Conservation (phyloP, 1,139 yeast species). For the Yamadazyma diospyri region DNA sequence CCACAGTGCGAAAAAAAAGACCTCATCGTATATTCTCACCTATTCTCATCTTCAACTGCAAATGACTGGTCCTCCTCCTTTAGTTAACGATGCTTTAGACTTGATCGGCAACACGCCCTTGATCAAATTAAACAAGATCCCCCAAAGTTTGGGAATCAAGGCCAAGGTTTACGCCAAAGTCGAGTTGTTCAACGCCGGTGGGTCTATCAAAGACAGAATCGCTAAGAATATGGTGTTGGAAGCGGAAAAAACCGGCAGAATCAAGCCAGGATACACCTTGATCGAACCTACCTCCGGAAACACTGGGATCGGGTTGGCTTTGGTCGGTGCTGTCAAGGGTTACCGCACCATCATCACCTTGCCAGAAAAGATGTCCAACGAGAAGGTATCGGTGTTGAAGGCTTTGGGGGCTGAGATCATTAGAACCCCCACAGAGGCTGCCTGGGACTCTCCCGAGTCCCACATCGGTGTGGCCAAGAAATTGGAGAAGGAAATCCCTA, state of each 20-base stretch:
- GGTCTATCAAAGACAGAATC: conserved; percentile 67
- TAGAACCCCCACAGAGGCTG: conserved; percentile 91
- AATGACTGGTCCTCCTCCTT: conserved; percentile 32
- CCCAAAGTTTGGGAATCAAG: conserved; percentile 73
- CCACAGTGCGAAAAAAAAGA: conserved; percentile 2
- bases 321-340: conserved; percentile 84
- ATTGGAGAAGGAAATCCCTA: conserved; percentile 80
- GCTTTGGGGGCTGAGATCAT: conserved; percentile 90
- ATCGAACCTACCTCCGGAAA: conserved; percentile 91
- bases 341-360: conserved; percentile 84
- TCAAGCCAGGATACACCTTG: conserved; percentile 81
- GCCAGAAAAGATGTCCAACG: conserved; percentile 92
- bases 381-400: conserved; percentile 82
- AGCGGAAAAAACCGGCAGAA: conserved; percentile 75
- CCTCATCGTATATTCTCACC: conserved; percentile 3
- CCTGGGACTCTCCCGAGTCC: conserved; percentile 90
- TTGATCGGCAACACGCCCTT: conserved; percentile 84
- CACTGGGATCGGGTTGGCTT: conserved; percentile 86
- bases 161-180: conserved; percentile 58
- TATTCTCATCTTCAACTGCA: too few species aligned
- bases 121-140: conserved; percentile 70
- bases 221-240: conserved; percentile 71
- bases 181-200: conserved; percentile 68
- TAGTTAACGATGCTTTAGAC: conserved; percentile 46
- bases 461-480: conserved; percentile 87